These are phyloP conservation scores for Lunasporangiospora selenospora DNA, from an alignment of 192 early-diverging fungal species.

Conservation along the genomic window DNA sequence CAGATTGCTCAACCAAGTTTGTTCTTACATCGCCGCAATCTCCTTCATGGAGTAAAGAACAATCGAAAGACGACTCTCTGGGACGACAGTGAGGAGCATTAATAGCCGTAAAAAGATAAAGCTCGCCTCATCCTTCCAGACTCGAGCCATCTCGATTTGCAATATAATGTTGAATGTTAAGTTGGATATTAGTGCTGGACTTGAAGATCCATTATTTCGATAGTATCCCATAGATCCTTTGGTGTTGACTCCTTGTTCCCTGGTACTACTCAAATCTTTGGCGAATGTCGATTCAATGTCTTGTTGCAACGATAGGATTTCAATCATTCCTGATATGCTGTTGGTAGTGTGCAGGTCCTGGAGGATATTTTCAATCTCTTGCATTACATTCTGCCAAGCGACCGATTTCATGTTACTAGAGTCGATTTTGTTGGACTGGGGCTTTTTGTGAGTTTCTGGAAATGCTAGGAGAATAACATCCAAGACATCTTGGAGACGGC, in stretches of 20 bases:
- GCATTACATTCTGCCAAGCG: constrained; percentile 20
- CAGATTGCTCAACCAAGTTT: too few species aligned
- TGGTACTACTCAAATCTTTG: too few species aligned
- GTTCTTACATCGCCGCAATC: constrained; percentile 30
- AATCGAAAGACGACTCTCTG: constrained; percentile 19
- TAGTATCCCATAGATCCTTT: too few species aligned
- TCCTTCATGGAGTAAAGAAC: constrained; percentile 19
- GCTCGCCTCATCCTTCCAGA: constrained; percentile 1
- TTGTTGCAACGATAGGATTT: background rate
- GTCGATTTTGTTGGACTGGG: background rate
- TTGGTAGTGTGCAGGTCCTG: background rate
- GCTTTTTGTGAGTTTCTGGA: background rate
- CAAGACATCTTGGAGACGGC: constrained; percentile 15
- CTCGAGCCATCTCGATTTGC: constrained; percentile 7
- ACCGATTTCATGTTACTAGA: background rate
- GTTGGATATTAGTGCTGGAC: constrained; percentile 3
- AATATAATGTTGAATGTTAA: constrained; percentile 31
- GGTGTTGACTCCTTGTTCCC: too few species aligned
- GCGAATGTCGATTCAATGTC: too few species aligned
- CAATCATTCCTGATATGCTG: background rate
- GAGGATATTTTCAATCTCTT: constrained; percentile 17
- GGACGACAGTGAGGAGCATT: constrained; percentile 4
- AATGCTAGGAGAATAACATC: constrained; percentile 22
- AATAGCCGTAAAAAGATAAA: constrained; percentile 14
- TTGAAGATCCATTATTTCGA: too few species aligned